phyloP scores from a whole-genome alignment of 805 yeast species.

The Komagataella ulmi region DNA sequence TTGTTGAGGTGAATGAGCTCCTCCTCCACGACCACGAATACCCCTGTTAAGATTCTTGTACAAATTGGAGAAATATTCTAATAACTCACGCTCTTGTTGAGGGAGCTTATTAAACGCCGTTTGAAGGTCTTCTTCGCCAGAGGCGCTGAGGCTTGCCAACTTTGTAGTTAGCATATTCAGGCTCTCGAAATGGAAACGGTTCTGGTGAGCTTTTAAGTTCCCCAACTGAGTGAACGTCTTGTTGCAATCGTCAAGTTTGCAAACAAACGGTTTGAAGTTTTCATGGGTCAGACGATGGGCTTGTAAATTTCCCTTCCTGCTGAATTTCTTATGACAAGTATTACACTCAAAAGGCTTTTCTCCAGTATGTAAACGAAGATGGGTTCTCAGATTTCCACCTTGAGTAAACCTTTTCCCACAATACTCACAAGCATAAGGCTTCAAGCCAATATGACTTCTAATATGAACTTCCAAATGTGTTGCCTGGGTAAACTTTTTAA shows the following conservation, averaged over 20 bases:
- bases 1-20: conserved; percentile 3
- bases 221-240: conserved; percentile 88
- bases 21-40: conserved; percentile 79
- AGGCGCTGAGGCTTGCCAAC: conserved; percentile 48
- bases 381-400: conserved; percentile 83
- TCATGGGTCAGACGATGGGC: conserved; percentile 81
- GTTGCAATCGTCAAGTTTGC: conserved; percentile 70
- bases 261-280: conserved; percentile 62
- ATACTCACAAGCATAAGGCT: conserved; percentile 68
- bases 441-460: conserved; percentile 74
- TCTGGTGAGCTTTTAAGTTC: conserved; percentile 88
- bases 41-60: conserved; percentile 88
- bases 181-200: conserved; percentile 69
- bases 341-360: conserved; percentile 83
- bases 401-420: conserved; percentile 81
- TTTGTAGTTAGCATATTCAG: conserved; percentile 53
- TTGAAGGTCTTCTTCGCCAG: conserved; percentile 17
- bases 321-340: conserved; percentile 62
- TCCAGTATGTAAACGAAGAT: conserved; percentile 77
- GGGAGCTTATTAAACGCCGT: conserved; percentile 32
- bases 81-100: conserved; percentile 48
- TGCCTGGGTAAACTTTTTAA: conserved; percentile 72
- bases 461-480: conserved; percentile 87
- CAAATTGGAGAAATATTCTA: conserved; percentile 66
- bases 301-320: conserved; percentile 84